Conservation (phyloP, 2,329 filamentous ascomycete genomes). For the Aspergillus ibericus region DNA sequence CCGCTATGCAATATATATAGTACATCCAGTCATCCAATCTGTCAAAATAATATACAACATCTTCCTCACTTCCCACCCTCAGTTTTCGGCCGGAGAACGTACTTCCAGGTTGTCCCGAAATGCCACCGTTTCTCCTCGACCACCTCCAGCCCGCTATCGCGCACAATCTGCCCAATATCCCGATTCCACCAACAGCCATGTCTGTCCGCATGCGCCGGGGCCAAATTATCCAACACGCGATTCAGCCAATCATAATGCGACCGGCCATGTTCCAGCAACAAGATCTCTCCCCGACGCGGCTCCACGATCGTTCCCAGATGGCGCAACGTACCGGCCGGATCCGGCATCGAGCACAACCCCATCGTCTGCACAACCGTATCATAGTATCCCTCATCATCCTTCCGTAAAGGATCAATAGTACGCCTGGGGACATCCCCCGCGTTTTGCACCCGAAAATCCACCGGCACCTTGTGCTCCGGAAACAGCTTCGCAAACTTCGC, state of each 20-base stretch:
- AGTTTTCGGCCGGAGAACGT: constrained; percentile 36
- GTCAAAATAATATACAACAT: constrained; percentile 3
- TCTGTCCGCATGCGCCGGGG: constrained; percentile 49
- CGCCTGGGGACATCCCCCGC: constrained; percentile 26
- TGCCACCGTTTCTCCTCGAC: constrained; percentile 49
- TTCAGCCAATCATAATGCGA: constrained; percentile 51
- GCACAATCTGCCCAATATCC: constrained; percentile 51
- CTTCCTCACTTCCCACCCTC: neutral
- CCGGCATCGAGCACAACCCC: constrained; percentile 51
- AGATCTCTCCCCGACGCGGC: constrained; percentile 42
- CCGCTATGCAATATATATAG: neutral
- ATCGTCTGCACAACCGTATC: constrained; percentile 54
- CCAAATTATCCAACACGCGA: constrained; percentile 47
- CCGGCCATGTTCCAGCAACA: constrained; percentile 52
- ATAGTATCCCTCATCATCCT: constrained; percentile 28
- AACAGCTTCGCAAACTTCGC: constrained; percentile 43
- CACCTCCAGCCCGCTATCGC: constrained; percentile 48
- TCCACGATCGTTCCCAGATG: constrained; percentile 44
- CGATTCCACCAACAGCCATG: constrained; percentile 57
- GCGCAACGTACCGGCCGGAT: constrained; percentile 43
- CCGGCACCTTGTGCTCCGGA: constrained; percentile 30
- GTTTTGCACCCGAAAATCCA: constrained; percentile 38
- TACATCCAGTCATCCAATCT: neutral
- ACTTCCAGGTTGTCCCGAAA: constrained; percentile 51
- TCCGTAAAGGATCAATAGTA: constrained; percentile 7